phyloP scores from a whole-genome alignment of 768 basidiomycete species.

The Auriscalpium orientale region DNA sequence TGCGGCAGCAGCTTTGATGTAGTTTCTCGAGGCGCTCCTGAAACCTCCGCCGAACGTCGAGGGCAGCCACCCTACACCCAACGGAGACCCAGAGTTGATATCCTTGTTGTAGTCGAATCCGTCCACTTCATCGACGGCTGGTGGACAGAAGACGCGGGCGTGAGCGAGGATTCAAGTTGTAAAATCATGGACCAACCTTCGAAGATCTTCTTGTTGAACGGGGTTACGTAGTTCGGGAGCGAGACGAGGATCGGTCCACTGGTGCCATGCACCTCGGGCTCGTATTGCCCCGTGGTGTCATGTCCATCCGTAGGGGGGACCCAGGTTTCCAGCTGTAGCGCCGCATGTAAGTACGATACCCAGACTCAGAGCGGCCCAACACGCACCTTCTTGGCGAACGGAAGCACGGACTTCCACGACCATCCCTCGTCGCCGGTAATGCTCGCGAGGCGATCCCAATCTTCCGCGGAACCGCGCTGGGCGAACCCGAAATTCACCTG shows the following conservation, averaged over 20 bases:
- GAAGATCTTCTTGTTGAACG: background rate
- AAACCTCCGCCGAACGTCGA: background rate
- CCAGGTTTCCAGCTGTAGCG: background rate
- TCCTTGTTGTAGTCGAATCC: background rate
- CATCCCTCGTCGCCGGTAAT: slow-evolving; percentile 8
- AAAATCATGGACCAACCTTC: background rate
- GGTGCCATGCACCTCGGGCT: background rate
- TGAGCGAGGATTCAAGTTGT: background rate
- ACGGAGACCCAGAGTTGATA: background rate
- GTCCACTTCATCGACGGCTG: background rate
- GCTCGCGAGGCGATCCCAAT: slow-evolving; percentile 3
- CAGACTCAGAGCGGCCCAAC: background rate
- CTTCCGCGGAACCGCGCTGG: slow-evolving; percentile 3
- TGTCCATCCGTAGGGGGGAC: background rate
- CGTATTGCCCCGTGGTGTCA: background rate
- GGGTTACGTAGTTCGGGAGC: background rate
- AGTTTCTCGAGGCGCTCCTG: background rate
- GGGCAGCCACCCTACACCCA: background rate
- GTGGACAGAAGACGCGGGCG: background rate
- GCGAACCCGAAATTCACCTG: background rate
- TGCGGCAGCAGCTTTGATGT: background rate
- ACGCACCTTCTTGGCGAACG: background rate
- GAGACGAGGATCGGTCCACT: background rate
- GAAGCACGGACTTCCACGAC: slow-evolving; percentile 1
- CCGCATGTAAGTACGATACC: background rate